Base-by-base conservation (phyloP, 805 yeast genomes). In the Hanseniaspora vineae region DNA sequence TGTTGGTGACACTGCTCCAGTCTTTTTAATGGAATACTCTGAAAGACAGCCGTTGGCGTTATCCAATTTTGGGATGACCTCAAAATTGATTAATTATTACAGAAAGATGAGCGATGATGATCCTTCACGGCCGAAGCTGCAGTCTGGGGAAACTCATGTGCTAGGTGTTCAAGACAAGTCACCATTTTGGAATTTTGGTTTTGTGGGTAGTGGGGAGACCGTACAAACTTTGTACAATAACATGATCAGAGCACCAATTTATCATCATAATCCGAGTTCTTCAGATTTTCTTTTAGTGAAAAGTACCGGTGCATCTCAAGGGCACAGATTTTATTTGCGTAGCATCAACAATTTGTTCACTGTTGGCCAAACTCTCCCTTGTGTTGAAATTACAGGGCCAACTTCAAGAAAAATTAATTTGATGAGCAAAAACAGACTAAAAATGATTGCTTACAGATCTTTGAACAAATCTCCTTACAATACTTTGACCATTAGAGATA, bases 101-200 rank as follows among this genome's bases (percentile, higher is more conserved):
- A 75, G 98, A 54, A 90, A 90, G 61, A 78, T 76, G 51, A 71
- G 71, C 50, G 87, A 81, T 14, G 88, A 84, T 45, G 98, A 92
- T 61, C 75, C 77, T 3, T 72, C 84, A 5, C 76, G 97, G 51
- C 97, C 97, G 0, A 90, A 89, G 58, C 70, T 88, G 29, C 76
- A 86, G 1, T 73, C 88, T 40, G 98, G 98, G 42, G 98, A 92
- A 61, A 92, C 97, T 0, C 92, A 85, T 65, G 96, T 92, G 2
- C 69, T 92, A 35, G 97, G 96, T n/a, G 85, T 86, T 1, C 96
- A 89, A 60, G 98, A 92, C 65, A 75, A 94, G 56, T 85, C 96
- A 8, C 97, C 98, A 12, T 92, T 92, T 61, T 92, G 98, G 97
- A 92, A 89, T 62, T 92, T 88, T 68, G 98, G 98, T 1, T 85